A percentile compares a stretch with the other conserved stretches of the same genome.
phyloP scores from a whole-genome alignment of 1,139 yeast species.

The Diutina pseudorugosa region DNA sequence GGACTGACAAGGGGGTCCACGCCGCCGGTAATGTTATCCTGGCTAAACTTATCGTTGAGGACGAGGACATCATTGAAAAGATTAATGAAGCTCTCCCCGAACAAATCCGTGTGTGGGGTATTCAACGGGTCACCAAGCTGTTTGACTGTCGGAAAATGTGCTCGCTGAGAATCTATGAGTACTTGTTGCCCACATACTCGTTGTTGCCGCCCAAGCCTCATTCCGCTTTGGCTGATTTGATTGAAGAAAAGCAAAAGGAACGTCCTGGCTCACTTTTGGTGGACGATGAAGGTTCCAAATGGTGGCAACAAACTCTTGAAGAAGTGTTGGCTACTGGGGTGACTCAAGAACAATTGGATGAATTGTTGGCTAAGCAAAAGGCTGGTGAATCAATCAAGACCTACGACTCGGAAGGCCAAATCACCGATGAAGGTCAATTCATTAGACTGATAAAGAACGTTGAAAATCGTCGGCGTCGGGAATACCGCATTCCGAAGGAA shows the following conservation, averaged over 20 bases:
- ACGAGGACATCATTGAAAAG: conserved; percentile 58
- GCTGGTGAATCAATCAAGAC: conserved; percentile 11
- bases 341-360: conserved; percentile 7
- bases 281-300: conserved; percentile 53
- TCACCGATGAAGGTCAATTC: conserved; percentile 29
- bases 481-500: conserved; percentile 50
- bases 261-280: conserved; percentile 47
- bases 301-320: conserved; percentile 39
- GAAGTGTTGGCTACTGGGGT: conserved; percentile 29
- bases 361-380: conserved; percentile 7
- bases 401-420: conserved; percentile 22
- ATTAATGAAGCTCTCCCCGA: conserved; percentile 71
- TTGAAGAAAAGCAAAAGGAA: conserved; percentile 38
- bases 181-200: conserved; percentile 81
- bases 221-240: conserved; percentile 47
- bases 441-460: conserved; percentile 48
- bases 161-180: conserved; percentile 87
- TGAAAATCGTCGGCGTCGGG: conserved; percentile 59
- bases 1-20: conserved; percentile 98
- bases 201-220: conserved; percentile 83
- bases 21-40: conserved; percentile 96
- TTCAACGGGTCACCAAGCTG: conserved; percentile 76
- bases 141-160: conserved; percentile 96
- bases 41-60: conserved; percentile 80
- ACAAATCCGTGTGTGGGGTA: conserved; percentile 88